Evolutionary conservation across 192 early-diverging fungal species (phyloP).

Genomic region (Rhizophagus clarus): DNA sequence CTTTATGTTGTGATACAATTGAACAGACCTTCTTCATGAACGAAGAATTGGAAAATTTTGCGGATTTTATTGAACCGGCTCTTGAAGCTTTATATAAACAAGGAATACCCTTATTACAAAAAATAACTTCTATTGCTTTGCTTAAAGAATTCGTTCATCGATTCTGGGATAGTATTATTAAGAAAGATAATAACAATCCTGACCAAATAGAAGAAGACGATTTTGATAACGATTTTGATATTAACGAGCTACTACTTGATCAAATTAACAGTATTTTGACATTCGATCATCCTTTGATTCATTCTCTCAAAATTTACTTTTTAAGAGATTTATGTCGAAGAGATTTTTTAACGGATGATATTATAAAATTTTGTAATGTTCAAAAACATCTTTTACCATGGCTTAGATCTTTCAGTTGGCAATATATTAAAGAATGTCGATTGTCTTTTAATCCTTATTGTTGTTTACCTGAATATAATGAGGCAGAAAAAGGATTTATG

Average conservation of each 20-base stretch:
- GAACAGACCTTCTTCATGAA: no score
- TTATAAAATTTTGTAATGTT: background rate
- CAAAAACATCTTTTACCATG: constrained; percentile 18
- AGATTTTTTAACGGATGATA: constrained; percentile 12
- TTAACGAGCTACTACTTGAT: background rate
- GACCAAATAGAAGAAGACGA: background rate
- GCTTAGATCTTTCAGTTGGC: constrained; percentile 19
- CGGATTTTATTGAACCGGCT: background rate
- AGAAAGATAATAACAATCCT: background rate
- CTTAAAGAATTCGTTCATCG: constrained; percentile 32
- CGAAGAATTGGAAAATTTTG: background rate
- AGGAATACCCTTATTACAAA: constrained; percentile 1
- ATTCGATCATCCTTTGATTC: constrained; percentile 4
- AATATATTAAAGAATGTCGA: no score
- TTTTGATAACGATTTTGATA: background rate
- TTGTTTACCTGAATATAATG: background rate
- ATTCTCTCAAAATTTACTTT: constrained; percentile 32
- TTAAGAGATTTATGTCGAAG: background rate
- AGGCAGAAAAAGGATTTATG: background rate
- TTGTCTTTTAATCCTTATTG: no score
- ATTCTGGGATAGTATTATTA: constrained; percentile 1
- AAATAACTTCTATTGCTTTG: constrained; percentile 22
- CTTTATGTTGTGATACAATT: no score
- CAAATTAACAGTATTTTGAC: constrained; percentile 1
- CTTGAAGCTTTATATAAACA: background rate